These are phyloP conservation scores for Eleusine coracana DNA, from an alignment of 176 grass and related monocot species.

Conservation along the genomic window DNA sequence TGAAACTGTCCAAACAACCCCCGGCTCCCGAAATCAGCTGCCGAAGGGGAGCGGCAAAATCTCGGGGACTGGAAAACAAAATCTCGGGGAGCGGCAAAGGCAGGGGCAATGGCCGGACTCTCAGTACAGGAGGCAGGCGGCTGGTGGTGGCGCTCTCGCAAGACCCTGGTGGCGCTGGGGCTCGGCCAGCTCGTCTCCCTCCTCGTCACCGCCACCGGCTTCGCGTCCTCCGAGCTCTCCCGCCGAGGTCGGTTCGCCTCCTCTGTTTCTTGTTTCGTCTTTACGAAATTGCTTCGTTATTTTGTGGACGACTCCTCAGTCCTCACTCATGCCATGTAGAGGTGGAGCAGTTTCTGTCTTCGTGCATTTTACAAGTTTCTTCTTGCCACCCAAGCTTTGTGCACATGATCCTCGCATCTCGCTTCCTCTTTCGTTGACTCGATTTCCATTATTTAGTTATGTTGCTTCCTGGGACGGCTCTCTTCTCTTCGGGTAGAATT, in stretches of 20 bases:
- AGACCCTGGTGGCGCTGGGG: conserved; percentile 36
- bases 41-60: neutral
- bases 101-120: neutral
- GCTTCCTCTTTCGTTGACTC: neutral
- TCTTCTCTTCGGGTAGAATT: neutral
- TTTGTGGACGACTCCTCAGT: neutral
- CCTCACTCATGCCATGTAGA: neutral
- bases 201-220: conserved; percentile 67
- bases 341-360: neutral
- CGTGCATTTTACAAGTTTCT: too few species aligned
- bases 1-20: too few species aligned
- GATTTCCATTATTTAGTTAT: neutral
- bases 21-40: neutral
- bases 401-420: neutral
- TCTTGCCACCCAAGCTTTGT: neutral
- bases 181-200: conserved; percentile 68
- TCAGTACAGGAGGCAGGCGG: neutral
- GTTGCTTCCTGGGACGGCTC: conserved; percentile 6
- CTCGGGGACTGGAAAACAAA: neutral
- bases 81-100: conserved; percentile 1
- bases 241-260: conserved; percentile 53
- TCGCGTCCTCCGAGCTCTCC: conserved; percentile 72
- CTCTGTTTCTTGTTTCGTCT: neutral
- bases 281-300: neutral
- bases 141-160: conserved; percentile 35